These are phyloP conservation scores for Platismatia glauca DNA, from an alignment of 495 filamentous ascomycete genomes.

Conservation along the genomic window DNA sequence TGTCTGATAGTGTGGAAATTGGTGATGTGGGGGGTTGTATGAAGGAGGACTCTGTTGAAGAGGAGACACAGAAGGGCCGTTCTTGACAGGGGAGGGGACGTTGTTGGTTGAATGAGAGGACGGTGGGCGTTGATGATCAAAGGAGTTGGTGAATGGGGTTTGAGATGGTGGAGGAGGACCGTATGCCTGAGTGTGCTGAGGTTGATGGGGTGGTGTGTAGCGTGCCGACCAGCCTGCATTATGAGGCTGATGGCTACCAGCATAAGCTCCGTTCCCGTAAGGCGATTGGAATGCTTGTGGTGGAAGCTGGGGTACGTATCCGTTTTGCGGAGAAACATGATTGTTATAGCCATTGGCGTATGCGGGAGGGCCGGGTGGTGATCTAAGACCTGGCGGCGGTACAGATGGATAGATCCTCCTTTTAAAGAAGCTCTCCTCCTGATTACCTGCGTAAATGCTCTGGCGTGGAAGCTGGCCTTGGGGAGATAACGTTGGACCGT, in stretches of 20 bases:
- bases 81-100: conserved; percentile 36
- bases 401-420: neutral
- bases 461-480: conserved; percentile 29
- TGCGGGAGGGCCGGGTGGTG: conserved; percentile 15
- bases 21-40: conserved; percentile 34
- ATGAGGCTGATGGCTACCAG: conserved; percentile 26
- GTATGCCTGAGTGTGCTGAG: conserved; percentile 29
- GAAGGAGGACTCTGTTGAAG: conserved; percentile 39
- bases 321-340: conserved; percentile 11
- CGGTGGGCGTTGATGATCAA: conserved; percentile 35
- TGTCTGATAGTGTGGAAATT: conserved; percentile 33
- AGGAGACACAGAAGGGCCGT: conserved; percentile 42
- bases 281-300: conserved; percentile 33
- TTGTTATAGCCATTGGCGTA: conserved; percentile 22
- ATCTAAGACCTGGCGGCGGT: conserved; percentile 16
- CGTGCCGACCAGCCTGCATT: conserved; percentile 26
- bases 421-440: conserved; percentile 16
- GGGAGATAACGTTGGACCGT: conserved; percentile 32
- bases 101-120: conserved; percentile 39
- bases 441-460: conserved; percentile 21
- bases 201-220: conserved; percentile 28
- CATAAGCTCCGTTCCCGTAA: conserved; percentile 29
- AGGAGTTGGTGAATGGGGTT: conserved; percentile 26
- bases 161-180: conserved; percentile 24
- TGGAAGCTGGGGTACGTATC: conserved; percentile 28